phyloP scores from a whole-genome alignment of 768 basidiomycete genomes.

The Pisolithus albus region DNA sequence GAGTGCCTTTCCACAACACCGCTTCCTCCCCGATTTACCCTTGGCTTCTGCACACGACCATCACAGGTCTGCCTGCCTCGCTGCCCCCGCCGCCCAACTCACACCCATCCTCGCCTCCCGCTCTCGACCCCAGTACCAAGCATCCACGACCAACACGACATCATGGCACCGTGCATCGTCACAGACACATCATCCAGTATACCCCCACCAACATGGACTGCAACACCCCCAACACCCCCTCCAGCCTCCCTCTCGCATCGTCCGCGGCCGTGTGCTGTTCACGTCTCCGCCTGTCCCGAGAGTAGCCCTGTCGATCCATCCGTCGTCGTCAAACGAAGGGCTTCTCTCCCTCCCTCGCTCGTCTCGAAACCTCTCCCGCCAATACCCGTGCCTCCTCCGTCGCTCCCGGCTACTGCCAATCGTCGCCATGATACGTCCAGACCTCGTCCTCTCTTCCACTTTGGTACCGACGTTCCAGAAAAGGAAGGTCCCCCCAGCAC shows the following conservation, averaged over 20 bases:
- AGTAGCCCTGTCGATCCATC: neutral
- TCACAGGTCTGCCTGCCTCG: conserved; percentile 19
- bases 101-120: conserved; percentile 59
- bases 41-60: neutral
- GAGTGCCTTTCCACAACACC: conserved; percentile 3
- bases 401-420: neutral
- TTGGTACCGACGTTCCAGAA: conserved; percentile 14
- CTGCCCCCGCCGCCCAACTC: conserved; percentile 40
- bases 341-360: conserved; percentile 37
- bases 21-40: conserved; percentile 3
- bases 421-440: neutral
- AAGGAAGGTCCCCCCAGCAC: conserved; percentile 5
- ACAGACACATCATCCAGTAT: neutral
- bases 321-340: conserved; percentile 27
- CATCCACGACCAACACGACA: neutral
- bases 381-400: neutral
- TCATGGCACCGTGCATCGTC: neutral
- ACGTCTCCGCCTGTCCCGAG: conserved; percentile 19
- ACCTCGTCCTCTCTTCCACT: conserved; percentile 10
- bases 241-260: conserved; percentile 29
- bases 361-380: conserved; percentile 8
- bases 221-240: conserved; percentile 54
- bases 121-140: conserved; percentile 36
- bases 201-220: conserved; percentile 47
- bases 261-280: conserved; percentile 25